These are phyloP conservation scores for Tausonia pullulans DNA, from an alignment of 1,284 basidiomycete genomes.

Conservation along the genomic window DNA sequence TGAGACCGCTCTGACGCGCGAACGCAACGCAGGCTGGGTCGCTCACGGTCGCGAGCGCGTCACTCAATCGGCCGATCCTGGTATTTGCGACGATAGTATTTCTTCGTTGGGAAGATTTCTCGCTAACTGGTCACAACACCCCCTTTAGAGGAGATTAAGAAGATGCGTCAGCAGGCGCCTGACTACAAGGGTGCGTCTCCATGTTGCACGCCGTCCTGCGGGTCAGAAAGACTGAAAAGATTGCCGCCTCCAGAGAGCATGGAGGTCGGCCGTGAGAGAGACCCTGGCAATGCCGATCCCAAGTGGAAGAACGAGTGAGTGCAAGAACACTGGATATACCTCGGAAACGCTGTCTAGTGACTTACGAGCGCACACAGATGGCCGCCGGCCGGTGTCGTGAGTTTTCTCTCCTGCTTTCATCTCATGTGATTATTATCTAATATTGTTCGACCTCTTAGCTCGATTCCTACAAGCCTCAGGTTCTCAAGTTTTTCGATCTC, in stretches of 20 bases:
- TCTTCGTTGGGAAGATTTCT: too few species aligned
- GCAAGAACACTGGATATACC: too few species aligned
- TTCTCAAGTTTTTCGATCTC: constrained; percentile 9
- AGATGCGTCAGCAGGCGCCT: constrained; percentile 56
- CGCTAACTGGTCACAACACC: too few species aligned
- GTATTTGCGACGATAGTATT: neutral
- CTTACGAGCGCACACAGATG: constrained; percentile 24
- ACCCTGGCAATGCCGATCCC: constrained; percentile 45
- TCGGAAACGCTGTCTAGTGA: too few species aligned
- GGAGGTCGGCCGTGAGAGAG: constrained; percentile 75
- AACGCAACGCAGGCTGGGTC: constrained; percentile 42
- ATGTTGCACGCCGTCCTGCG: neutral
- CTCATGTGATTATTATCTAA: constrained; percentile 28
- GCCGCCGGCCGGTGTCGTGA: constrained; percentile 56
- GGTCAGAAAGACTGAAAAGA: constrained; percentile 47
- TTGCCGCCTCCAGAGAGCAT: constrained; percentile 45
- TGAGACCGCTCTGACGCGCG: too few species aligned
- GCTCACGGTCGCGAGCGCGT: constrained; percentile 65
- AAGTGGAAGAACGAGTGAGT: constrained; percentile 45
- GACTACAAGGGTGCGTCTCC: constrained; percentile 15
- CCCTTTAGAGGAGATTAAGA: constrained; percentile 52
- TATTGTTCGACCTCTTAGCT: neutral
- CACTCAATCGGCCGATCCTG: constrained; percentile 51
- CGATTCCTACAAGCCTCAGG: constrained; percentile 43
- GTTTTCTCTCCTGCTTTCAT: constrained; percentile 62